Conservation (phyloP, 2,329 filamentous ascomycete species). For the Pseudophaeomoniella oleicola region DNA sequence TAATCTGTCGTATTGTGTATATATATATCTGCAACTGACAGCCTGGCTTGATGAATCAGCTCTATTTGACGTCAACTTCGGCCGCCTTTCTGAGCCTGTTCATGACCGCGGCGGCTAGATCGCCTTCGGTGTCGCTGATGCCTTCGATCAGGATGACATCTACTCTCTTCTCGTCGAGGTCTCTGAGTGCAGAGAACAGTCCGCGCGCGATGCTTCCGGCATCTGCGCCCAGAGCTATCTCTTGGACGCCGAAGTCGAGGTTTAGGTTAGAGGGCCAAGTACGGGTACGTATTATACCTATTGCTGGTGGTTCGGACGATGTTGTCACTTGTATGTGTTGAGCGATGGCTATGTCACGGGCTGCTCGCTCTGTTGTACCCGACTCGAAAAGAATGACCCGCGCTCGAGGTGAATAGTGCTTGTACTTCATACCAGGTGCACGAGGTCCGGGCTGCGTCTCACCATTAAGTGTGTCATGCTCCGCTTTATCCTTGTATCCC, state of each 20-base stretch:
- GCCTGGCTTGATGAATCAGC: too few relatives aligned
- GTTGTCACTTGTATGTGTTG: conserved; percentile 13
- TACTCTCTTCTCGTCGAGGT: conserved; percentile 65
- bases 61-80: conserved; percentile 31
- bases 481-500: conserved; percentile 64
- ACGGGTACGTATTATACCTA: conserved; percentile 12
- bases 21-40: too few relatives aligned
- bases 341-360: conserved; percentile 5
- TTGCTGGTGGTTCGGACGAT: conserved; percentile 15
- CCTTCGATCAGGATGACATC: conserved; percentile 86
- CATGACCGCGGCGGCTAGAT: conserved; percentile 73
- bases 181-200: conserved; percentile 73
- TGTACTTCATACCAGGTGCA: conserved; percentile 97
- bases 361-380: conserved; percentile 16
- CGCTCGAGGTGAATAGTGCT: conserved; percentile 89
- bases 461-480: conserved; percentile 39
- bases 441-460: conserved; percentile 39
- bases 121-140: conserved; percentile 53
- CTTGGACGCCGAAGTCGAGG: conserved; percentile 35
- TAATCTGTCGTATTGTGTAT: too few relatives aligned
- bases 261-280: conserved; percentile 15
- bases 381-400: conserved; percentile 70
- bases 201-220: conserved; percentile 67
- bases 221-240: conserved; percentile 58
- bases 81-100: conserved; percentile 70